These are phyloP conservation scores for Orbilia javanica DNA, from an alignment of 2,329 filamentous ascomycete species.

Conservation along the genomic window DNA sequence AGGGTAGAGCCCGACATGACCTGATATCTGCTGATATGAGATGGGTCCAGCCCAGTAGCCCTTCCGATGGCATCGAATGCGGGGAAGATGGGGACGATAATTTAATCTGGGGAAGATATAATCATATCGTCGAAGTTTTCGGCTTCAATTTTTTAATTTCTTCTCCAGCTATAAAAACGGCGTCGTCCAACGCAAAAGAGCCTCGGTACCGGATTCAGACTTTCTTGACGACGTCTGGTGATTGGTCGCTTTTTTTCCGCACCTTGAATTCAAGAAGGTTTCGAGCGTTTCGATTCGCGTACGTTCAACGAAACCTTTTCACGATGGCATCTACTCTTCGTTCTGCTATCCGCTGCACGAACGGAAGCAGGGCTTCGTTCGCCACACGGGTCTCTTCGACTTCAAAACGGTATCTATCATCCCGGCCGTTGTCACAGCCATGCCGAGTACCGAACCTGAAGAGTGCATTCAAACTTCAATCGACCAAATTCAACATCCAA, in stretches of 20 bases:
- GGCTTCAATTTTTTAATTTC: neutral
- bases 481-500: conserved; percentile 16
- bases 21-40: conserved; percentile 12
- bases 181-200: neutral
- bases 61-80: conserved; percentile 17
- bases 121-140: neutral
- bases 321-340: conserved; percentile 54
- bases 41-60: conserved; percentile 7
- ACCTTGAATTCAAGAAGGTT: neutral
- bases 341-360: conserved; percentile 33
- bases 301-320: conserved; percentile 13
- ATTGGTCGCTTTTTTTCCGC: conserved; percentile 9
- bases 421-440: conserved; percentile 10
- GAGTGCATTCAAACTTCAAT: neutral
- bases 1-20: conserved; percentile 22
- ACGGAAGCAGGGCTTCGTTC: conserved; percentile 4
- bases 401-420: conserved; percentile 38
- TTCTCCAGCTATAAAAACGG: neutral
- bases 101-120: neutral
- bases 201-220: conserved; percentile 10
- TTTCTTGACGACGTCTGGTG: conserved; percentile 15
- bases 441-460: conserved; percentile 6
- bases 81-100: conserved; percentile 26
- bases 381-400: conserved; percentile 16
- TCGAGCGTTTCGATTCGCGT: neutral